Evolutionary conservation across 1,284 basidiomycete genomes (phyloP), one percentile per base, ranked within the genome.

Genomic region (Fomitopsis palustris): DNA sequence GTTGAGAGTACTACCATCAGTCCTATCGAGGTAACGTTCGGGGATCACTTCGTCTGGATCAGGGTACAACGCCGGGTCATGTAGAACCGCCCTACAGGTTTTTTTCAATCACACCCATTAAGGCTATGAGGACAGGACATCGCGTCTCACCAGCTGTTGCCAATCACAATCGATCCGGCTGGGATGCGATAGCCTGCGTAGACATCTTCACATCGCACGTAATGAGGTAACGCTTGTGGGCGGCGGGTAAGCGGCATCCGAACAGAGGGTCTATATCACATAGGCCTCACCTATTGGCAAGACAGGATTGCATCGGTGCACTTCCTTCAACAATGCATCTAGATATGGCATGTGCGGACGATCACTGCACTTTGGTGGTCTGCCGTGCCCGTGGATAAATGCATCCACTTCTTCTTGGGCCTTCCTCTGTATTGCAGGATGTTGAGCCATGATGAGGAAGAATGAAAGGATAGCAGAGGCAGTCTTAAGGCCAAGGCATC

Each of bases 321-420:
- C 67, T 65, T 83, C 81, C 56, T 74, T 77, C 33, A 78, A 72
- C 16, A 83, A 61, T 3, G 79, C 79, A 31, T 75, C 68, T 31
- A 81, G 61, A 62, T 82, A 83, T 6, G 80, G 81, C 37, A 83
- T 64, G 21, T 68, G 62, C 5, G 58, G 45, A 23, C 78, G 74
- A 64, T 83, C 81, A 23, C 63, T 69, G 60, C 79, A 80, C 5
- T 73, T 74, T 3, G 81, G 81, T 16, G 82, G 70, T 23, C 78
- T 73, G 35, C 67, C 69, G n/a, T n/a, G n/a, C n/a, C n/a, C n/a
- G 17, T 59, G 59, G 4, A 76, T 76, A 27, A 81, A 75, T 0
- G 62, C 51, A 59, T 82, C 80, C 37, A 83, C 66, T 62, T 83
- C 81, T 29, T 67, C 70, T 62, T 81, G 80, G 1, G 78, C 81